Evolutionary conservation across 2,329 filamentous ascomycete genomes (phyloP).

Genomic region (Penicillium hordei): DNA sequence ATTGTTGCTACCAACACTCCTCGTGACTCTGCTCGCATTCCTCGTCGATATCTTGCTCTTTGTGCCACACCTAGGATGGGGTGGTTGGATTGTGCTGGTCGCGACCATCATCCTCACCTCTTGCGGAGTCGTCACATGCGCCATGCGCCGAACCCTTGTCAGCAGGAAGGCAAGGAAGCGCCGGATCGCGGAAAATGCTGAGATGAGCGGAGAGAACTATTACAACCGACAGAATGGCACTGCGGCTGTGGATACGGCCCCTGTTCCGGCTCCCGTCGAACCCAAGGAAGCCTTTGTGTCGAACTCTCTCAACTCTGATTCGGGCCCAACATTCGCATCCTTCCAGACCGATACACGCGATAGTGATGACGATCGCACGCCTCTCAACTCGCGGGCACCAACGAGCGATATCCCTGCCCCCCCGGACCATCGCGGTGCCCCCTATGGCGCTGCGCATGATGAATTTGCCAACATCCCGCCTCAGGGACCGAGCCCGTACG

Average conservation of each 20-base stretch:
- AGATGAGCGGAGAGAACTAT: conserved; percentile 95
- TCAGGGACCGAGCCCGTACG: conserved; percentile 31
- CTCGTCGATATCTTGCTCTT: conserved; percentile 92
- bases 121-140: conserved; percentile 82
- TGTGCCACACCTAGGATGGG: conserved; percentile 90
- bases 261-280: conserved; percentile 33
- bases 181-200: conserved; percentile 87
- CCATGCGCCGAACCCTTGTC: conserved; percentile 89
- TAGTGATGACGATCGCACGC: conserved; percentile 45
- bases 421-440: conserved; percentile 32
- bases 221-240: conserved; percentile 63
- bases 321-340: conserved; percentile 50
- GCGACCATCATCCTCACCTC: conserved; percentile 82
- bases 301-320: conserved; percentile 55
- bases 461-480: conserved; percentile 44
- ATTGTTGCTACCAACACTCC: conserved; percentile 77
- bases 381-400: conserved; percentile 37
- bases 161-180: conserved; percentile 90
- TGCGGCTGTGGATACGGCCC: conserved; percentile 30
- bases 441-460: conserved; percentile 37
- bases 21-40: conserved; percentile 83
- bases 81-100: conserved; percentile 87
- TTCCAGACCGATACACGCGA: conserved; percentile 37
- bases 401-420: conserved; percentile 29
- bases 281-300: conserved; percentile 61